phyloP scores from a whole-genome alignment of 1,284 basidiomycete genomes.

The Boletus semigastroideus region DNA sequence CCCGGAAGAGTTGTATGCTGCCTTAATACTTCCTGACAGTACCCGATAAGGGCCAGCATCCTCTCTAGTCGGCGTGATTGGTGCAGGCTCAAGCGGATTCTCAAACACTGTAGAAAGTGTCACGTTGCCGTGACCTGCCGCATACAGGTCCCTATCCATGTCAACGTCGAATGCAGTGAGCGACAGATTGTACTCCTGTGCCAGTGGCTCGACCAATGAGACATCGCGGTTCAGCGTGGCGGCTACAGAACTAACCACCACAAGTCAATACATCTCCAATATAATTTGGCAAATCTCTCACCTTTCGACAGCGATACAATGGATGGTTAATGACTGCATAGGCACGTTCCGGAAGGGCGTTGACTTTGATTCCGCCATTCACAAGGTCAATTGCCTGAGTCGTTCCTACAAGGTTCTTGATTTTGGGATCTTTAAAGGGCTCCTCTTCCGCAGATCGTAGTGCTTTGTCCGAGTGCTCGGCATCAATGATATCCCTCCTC shows the following conservation, averaged over 20 bases:
- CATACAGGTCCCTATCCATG: constrained; percentile 8
- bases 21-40: constrained; percentile 51
- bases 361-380: constrained; percentile 60
- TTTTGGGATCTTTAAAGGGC: constrained; percentile 32
- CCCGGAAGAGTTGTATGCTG: constrained; percentile 39
- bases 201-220: constrained; percentile 42
- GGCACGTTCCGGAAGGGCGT: constrained; percentile 57
- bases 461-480: constrained; percentile 42
- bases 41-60: constrained; percentile 46
- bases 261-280: neutral
- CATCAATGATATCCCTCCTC: constrained; percentile 37
- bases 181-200: constrained; percentile 44
- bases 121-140: constrained; percentile 37
- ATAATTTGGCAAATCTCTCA: constrained; percentile 37
- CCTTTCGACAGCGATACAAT: constrained; percentile 31
- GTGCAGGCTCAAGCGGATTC: constrained; percentile 52
- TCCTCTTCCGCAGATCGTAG: constrained; percentile 41
- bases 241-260: constrained; percentile 39
- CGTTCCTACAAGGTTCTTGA: constrained; percentile 42
- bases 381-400: constrained; percentile 64
- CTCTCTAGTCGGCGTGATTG: constrained; percentile 46
- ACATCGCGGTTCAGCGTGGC: constrained; percentile 44
- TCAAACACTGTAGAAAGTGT: constrained; percentile 40
- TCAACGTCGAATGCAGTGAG: constrained; percentile 43
- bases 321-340: constrained; percentile 51